Evolutionary conservation across 2,329 filamentous ascomycete genomes (phyloP), one percentile per base, ranked within the genome.

Genomic region (Coniella vitis): DNA sequence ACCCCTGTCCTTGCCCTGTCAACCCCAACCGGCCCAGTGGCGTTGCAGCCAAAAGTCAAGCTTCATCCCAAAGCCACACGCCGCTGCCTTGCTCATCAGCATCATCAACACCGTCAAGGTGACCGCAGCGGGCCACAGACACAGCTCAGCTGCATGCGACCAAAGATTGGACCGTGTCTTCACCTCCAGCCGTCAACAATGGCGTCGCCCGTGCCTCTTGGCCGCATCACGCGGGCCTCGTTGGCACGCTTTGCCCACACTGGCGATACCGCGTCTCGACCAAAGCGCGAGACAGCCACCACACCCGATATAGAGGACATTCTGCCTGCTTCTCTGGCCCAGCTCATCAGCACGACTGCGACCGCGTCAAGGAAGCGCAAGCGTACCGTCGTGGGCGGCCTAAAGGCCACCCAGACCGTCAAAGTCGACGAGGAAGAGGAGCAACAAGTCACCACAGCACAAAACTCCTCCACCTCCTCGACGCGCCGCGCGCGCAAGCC

Each of bases 141-240:
- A 5, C 5, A 39, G 25, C 4, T 14, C 12, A 35, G 12, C 36
- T 25, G 40, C 40, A 45, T 49, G 40, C 39, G 29, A 12, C 22
- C 1, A 9, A 17, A 13, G 13, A 7, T 34, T 44, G 16, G 5
- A n/a, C 40, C n/a, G 22, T 37, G 12, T 7, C 19, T 29, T 17
- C 25, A 17, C 25, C 31, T 13, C 3, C 12, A n/a, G 4, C 14
- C n/a, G 3, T 10, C 37, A 36, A 4, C 39, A 5, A 53, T 53
- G 51, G 58, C 56, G 34, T 58, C 61, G 19, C 34, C 39, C 2
- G 40, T 20, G 4, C 51, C 48, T 2, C 66, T 67, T 8, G 70
- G 71, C 38, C 70, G 75, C 52, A 70, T 70, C 49, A 74, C 79
- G 55, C 65, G 76, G 54, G 66, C 72, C n/a, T 64, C 66, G 2